Percentiles rank a stretch among this genome's conserved stretches.
phyloP scores from a whole-genome alignment of 768 basidiomycete species.

The Hypsizygus marmoreus region DNA sequence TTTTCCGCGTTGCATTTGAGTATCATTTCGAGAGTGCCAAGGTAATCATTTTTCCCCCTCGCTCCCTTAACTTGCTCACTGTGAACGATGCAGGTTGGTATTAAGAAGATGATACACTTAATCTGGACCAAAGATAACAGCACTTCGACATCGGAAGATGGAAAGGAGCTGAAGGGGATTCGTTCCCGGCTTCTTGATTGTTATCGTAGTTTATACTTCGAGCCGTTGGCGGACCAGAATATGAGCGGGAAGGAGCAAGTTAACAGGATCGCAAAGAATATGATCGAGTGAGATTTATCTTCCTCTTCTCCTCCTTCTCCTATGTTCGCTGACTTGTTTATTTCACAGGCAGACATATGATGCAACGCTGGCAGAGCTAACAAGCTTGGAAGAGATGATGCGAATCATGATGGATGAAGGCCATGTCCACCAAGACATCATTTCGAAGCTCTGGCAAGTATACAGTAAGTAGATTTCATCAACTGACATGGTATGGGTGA shows the following conservation, averaged over 20 bases:
- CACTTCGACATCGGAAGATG: constrained; percentile 63
- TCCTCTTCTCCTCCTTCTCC: neutral
- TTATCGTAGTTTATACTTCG: constrained; percentile 88
- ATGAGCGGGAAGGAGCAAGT: constrained; percentile 74
- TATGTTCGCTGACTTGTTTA: constrained; percentile 4
- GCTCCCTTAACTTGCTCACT: constrained; percentile 8
- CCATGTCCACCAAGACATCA: constrained; percentile 81
- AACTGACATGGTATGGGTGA: neutral
- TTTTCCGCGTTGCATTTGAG: constrained; percentile 80
- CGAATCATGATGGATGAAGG: constrained; percentile 92
- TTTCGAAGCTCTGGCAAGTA: constrained; percentile 92
- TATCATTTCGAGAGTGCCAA: constrained; percentile 81
- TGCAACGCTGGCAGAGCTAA: constrained; percentile 92
- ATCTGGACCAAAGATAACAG: constrained; percentile 96
- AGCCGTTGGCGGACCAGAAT: constrained; percentile 69
- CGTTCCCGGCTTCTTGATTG: constrained; percentile 86
- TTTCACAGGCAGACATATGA: constrained; percentile 78
- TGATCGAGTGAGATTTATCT: constrained; percentile 77
- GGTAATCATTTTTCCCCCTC: constrained; percentile 35
- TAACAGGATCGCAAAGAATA: constrained; percentile 91
- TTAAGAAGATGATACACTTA: constrained; percentile 95
- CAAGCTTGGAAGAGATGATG: constrained; percentile 96
- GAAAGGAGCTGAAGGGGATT: constrained; percentile 82
- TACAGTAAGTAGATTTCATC: constrained; percentile 64
- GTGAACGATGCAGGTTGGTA: constrained; percentile 58